Conservation (phyloP, 345 rosid genomes). For the Salix purpurea region DNA sequence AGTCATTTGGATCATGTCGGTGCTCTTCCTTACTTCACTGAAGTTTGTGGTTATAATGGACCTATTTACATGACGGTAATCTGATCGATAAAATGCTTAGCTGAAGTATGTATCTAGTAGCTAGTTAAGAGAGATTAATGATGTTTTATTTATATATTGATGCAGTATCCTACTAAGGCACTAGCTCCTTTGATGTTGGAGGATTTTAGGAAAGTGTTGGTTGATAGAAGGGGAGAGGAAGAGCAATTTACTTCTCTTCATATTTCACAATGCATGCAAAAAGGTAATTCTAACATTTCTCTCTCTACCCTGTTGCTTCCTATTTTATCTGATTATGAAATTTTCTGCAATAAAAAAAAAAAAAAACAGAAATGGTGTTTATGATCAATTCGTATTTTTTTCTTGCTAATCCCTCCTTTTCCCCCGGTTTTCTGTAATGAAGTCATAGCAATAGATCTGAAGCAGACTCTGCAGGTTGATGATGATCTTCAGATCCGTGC, state of each 20-base stretch:
- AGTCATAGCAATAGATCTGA: conserved; percentile 87
- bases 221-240: conserved; percentile 89
- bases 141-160: not conserved
- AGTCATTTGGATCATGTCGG: conserved; percentile 95
- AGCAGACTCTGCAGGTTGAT: conserved; percentile 89
- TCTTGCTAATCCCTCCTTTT: not conserved
- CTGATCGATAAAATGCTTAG: conserved; percentile 6
- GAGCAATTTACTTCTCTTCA: conserved; percentile 72
- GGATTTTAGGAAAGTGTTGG: conserved; percentile 83
- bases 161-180: conserved; percentile 91
- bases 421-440: conserved; percentile 10
- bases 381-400: not conserved
- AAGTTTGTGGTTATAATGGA: conserved; percentile 83
- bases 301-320: not conserved
- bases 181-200: conserved; percentile 89
- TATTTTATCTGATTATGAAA: not conserved
- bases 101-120: not conserved
- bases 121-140: no score
- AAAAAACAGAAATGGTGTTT: not conserved
- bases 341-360: not conserved
- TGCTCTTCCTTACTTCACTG: conserved; percentile 90
- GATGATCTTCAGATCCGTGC: conserved; percentile 86
- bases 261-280: conserved; percentile 74
- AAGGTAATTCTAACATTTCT: conserved; percentile 38
- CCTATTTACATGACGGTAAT: conserved; percentile 93